Percentiles rank a stretch among this genome's conserved stretches.
phyloP scores from a whole-genome alignment of 371 early-diverging fungal species.

The Mortierella sp. region DNA sequence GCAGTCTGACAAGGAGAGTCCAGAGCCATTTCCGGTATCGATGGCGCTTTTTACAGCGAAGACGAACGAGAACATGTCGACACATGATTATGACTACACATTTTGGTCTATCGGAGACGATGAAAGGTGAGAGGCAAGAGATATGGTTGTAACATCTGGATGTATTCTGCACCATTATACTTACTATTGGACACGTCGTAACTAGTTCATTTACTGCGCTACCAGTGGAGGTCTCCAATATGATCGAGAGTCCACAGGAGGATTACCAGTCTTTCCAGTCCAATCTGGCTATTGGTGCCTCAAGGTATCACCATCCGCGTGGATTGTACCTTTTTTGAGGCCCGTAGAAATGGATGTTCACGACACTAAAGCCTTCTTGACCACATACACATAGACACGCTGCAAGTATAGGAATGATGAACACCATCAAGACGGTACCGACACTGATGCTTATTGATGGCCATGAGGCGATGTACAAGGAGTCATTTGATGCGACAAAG shows the following conservation, averaged over 20 bases:
- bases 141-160: too few relatives aligned
- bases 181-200: too few relatives aligned
- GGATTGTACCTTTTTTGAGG: too few relatives aligned
- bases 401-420: constrained; percentile 32
- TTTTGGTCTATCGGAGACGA: constrained; percentile 47
- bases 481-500: constrained; percentile 46
- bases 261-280: constrained; percentile 54
- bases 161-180: too few relatives aligned
- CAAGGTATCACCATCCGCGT: constrained; percentile 15
- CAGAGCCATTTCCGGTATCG: constrained; percentile 12
- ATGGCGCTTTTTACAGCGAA: constrained; percentile 46
- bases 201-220: constrained; percentile 35
- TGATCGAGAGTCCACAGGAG: constrained; percentile 54
- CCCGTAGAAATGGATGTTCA: too few relatives aligned
- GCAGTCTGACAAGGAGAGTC: neutral
- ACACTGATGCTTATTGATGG: constrained; percentile 36
- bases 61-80: constrained; percentile 43
- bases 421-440: constrained; percentile 29
- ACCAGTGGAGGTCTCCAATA: constrained; percentile 41
- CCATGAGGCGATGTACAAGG: constrained; percentile 47
- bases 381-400: constrained; percentile 23
- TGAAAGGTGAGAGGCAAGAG: constrained; percentile 14
- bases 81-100: constrained; percentile 50
- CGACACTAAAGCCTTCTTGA: too few relatives aligned
- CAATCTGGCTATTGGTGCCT: constrained; percentile 33